These are phyloP conservation scores for Penicillium bovifimosum DNA, from an alignment of 495 filamentous ascomycete species.

Conservation along the genomic window DNA sequence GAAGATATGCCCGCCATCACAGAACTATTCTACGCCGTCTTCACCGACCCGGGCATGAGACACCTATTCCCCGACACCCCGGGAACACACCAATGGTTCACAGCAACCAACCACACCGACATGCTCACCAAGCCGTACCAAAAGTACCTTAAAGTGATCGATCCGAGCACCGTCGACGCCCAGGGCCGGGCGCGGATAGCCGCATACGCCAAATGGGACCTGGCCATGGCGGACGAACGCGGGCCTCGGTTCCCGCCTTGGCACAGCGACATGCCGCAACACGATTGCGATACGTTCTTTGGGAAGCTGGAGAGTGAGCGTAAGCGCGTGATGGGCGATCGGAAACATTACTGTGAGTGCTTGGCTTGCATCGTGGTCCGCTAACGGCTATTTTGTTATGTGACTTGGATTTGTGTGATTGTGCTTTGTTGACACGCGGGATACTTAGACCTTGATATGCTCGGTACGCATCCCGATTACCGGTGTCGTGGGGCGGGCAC, in stretches of 20 bases:
- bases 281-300: conserved; percentile 17
- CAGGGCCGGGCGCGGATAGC: conserved; percentile 16
- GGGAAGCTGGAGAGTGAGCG: conserved; percentile 12
- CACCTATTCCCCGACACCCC: conserved; percentile 24
- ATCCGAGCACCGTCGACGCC: conserved; percentile 10
- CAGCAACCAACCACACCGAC: conserved; percentile 14
- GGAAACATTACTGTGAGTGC: conserved; percentile 22
- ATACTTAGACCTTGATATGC: conserved; percentile 41
- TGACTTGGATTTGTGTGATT: background rate
- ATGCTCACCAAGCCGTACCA: conserved; percentile 20
- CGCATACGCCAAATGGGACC: conserved; percentile 29
- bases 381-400: background rate
- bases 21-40: conserved; percentile 24
- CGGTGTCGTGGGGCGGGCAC: conserved; percentile 45
- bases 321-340: conserved; percentile 21
- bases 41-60: conserved; percentile 16
- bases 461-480: conserved; percentile 46
- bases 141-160: conserved; percentile 26
- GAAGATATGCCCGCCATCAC: conserved; percentile 22
- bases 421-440: background rate
- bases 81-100: conserved; percentile 21
- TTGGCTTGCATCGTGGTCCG: background rate
- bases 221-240: conserved; percentile 18
- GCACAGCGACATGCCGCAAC: conserved; percentile 15
- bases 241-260: conserved; percentile 25